A percentile compares a stretch with the other conserved stretches of the same genome.
These are phyloP conservation scores for Cladorrhinum sp. DNA, from an alignment of 2,329 filamentous ascomycete genomes.

Conservation along the genomic window DNA sequence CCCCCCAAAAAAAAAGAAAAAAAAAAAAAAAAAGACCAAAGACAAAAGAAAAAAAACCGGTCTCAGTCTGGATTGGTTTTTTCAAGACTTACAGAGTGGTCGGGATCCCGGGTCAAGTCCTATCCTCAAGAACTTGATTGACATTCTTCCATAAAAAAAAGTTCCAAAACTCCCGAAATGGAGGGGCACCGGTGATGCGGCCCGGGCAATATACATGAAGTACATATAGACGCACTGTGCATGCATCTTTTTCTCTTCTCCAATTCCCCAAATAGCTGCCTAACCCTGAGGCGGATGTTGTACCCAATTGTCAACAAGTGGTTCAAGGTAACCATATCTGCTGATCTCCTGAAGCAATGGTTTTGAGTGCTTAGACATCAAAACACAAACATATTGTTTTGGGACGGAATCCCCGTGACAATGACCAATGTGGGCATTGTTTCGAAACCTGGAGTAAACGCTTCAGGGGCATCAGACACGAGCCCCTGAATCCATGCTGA, in stretches of 20 bases:
- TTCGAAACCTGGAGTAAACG: constrained; percentile 10
- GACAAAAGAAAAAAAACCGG: too few relatives aligned
- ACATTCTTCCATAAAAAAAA: background rate
- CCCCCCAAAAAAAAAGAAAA: too few relatives aligned
- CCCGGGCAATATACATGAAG: background rate
- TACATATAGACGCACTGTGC: background rate
- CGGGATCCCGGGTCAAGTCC: too few relatives aligned
- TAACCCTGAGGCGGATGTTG: background rate
- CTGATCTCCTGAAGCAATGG: background rate
- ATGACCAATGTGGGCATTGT: constrained; percentile 1
- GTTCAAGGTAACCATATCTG: background rate
- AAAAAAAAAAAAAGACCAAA: too few relatives aligned
- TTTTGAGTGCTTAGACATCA: background rate
- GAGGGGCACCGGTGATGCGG: background rate
- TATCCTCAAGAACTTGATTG: too few relatives aligned
- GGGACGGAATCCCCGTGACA: background rate
- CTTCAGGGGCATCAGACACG: constrained; percentile 6
- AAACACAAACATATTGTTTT: constrained; percentile 2
- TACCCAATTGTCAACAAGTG: background rate
- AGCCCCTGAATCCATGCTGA: constrained; percentile 6
- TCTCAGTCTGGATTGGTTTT: background rate
- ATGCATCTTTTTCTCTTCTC: background rate
- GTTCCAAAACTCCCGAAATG: background rate
- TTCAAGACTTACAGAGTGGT: background rate
- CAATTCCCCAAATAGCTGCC: constrained; percentile 4